Base-by-base conservation (phyloP, 2,329 filamentous ascomycete species). In the Amesomyces nigricolor region DNA sequence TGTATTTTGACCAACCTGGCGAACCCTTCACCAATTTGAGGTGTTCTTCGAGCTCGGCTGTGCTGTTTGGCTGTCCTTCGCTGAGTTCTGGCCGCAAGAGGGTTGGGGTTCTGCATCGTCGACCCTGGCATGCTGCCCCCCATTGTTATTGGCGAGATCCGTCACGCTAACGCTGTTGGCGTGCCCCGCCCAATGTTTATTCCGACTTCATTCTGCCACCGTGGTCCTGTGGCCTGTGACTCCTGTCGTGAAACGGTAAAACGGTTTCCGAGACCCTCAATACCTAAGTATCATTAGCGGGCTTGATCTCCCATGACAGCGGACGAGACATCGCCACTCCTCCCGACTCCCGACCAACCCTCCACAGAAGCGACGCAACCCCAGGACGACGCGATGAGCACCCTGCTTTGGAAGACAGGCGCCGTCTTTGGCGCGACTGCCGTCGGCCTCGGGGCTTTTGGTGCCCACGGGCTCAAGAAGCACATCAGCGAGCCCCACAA, bases 401-500 rank as follows among this genome's bases (percentile, higher is more conserved):
- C 61, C 55, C 63, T 68, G 53, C 82, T 82, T 72, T 86, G 80
- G 79, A 82, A 78, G 40, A 70, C 85, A 51, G 83, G 81, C 58
- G 83, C 80, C 64, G 67, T 86, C 51, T 83, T 78, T 65, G 84
- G 83, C 68, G 84, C 82, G 9, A 71, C 78, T 4, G 78, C 79
- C 65, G 83, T 87, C 47, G 74, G 73, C 14, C 67, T 86, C 53
- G 84, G 84, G 32, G 85, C 85, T 0, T 88, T 87, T 68, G 85
- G 85, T 37, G 82, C 83, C 11, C 85, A 88, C 66, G 83, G 83
- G 10, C 72, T 87, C 40, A 86, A 85, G 71, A 77, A 77, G 57
- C 72, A 73, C 61, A 81, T 86, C 64, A 65, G 76, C 9, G 83
- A 86, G 61, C 82, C 83, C 3, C 68, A 73, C 11, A 76, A 76